phyloP scores from a whole-genome alignment of 1,284 basidiomycete genomes.

The Boletus nobilissimus region DNA sequence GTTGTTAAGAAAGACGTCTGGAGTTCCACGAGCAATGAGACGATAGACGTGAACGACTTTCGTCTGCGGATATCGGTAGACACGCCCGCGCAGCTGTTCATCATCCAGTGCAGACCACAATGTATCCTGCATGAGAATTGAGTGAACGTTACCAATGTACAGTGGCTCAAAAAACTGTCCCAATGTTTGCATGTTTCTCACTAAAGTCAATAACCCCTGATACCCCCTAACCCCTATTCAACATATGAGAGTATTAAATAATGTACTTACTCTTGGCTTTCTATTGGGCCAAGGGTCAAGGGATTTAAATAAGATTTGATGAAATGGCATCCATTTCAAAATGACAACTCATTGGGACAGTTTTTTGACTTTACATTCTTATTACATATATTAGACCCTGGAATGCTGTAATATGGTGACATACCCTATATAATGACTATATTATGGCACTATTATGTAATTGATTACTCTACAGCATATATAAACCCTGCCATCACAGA shows the following conservation, averaged over 20 bases:
- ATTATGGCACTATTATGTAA: background rate
- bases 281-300: background rate
- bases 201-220: too few relatives aligned
- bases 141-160: background rate
- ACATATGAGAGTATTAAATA: background rate
- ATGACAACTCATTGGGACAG: background rate
- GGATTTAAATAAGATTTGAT: background rate
- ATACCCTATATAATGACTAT: background rate
- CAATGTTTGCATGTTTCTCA: too few relatives aligned
- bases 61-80: slow-evolving; percentile 18
- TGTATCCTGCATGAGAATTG: slow-evolving; percentile 10
- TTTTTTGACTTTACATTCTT: background rate
- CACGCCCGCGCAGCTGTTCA: slow-evolving; percentile 8
- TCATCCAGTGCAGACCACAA: slow-evolving; percentile 28
- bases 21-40: background rate
- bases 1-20: background rate
- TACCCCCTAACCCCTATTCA: background rate
- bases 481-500: background rate
- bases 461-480: background rate
- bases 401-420: background rate
- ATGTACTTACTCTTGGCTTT: background rate
- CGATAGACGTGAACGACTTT: slow-evolving; percentile 26
- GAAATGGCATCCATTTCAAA: background rate
- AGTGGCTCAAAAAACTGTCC: too few relatives aligned
- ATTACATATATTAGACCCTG: background rate